Conservation (phyloP, 2,329 filamentous ascomycete species). For the Dichotomopilus funicola region DNA sequence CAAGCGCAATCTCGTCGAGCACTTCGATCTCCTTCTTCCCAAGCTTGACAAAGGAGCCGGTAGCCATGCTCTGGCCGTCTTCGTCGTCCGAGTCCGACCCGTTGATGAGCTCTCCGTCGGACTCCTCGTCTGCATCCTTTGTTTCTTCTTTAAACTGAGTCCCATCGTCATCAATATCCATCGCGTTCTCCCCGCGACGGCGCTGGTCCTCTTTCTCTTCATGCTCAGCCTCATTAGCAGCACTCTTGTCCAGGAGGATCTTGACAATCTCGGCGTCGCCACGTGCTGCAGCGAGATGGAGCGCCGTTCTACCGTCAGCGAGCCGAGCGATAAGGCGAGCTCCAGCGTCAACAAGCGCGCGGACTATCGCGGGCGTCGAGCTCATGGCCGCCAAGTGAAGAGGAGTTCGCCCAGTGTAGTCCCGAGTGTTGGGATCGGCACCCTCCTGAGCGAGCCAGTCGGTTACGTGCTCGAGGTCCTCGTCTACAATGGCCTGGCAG, state of each 20-base stretch:
- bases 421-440: constrained; percentile 64
- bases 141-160: constrained; percentile 24
- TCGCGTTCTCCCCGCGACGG: constrained; percentile 29
- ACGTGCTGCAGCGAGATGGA: constrained; percentile 72
- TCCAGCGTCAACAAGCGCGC: constrained; percentile 63
- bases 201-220: constrained; percentile 50
- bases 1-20: constrained; percentile 39
- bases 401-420: constrained; percentile 72
- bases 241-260: constrained; percentile 66
- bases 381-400: constrained; percentile 68
- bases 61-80: constrained; percentile 44
- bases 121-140: constrained; percentile 29
- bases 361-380: constrained; percentile 64
- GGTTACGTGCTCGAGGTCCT: constrained; percentile 61
- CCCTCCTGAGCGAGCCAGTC: constrained; percentile 64
- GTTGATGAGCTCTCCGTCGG: constrained; percentile 43
- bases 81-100: constrained; percentile 43
- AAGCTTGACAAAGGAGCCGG: constrained; percentile 71
- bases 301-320: constrained; percentile 71
- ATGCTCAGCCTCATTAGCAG: constrained; percentile 63
- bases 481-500: constrained; percentile 74
- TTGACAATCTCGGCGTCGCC: constrained; percentile 64
- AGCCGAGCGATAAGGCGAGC: constrained; percentile 67
- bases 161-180: constrained; percentile 22
- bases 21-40: constrained; percentile 34